Evolutionary conservation across 129 eudicot species (phyloP), one percentile per base, ranked within the genome.

Genomic region (Calendula officinalis): DNA sequence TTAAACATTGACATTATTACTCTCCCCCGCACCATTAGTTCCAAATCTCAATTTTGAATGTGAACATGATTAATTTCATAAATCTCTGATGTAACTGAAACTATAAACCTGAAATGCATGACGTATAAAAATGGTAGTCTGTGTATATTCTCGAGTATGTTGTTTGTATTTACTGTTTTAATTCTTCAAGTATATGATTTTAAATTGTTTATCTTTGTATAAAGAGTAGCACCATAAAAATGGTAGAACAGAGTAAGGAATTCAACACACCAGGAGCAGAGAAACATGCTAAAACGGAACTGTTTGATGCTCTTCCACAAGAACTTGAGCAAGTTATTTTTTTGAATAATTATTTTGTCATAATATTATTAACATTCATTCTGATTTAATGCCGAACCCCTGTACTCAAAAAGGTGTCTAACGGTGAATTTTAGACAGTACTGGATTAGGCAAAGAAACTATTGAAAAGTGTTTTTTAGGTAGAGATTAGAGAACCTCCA

Each of bases 211-310:
- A 57, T 14, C 10, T 51, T 73, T 9, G 57, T 67, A 22, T 76
- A 67, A 91, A 91, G 78, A 87, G 81, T 57, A 87, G 79, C 50
- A 85, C 98, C 22, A 82, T 91, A 52, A 87, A 86, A 69, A 91
- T 91, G 98, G 95, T 82, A 75, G 98, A 91, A 76, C 98, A 87
- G 77, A 91, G 98, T 72, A 91, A 83, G 80, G 98, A 87, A 77
- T 88, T 87, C 46, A 91, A 87, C 59, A 88, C 96, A 40, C 95
- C 96, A 38, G 98, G 98, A 12, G 96, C 98, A 43, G 98, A 91
- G 32, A 91, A 91, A 75, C 98, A 91, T 77, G 82, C 98, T 11
- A 91, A 91, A 80, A 76, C 96, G 52, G 98, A 91, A 68, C 87
- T 91, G 17, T 91, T 91, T 75, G 96, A 91, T 77, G 90, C 98